Conservation (phyloP, 345 rosid species). For the Combretum micranthum region DNA sequence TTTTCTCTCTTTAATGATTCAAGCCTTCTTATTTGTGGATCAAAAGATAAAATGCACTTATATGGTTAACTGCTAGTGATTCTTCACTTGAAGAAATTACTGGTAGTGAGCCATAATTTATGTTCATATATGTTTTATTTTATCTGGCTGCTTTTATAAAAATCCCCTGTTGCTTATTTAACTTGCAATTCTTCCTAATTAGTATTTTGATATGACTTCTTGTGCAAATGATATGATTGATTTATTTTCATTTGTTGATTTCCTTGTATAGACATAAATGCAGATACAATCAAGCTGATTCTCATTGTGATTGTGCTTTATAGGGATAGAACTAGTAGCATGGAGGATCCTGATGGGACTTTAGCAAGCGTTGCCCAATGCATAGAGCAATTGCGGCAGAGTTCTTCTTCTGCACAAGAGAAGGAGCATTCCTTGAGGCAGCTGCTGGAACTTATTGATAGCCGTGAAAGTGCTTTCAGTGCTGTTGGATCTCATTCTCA, state of each 20-base stretch:
- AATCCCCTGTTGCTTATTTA: no score
- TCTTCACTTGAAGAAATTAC: no score
- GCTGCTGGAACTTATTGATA: conserved; percentile 84
- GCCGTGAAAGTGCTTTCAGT: conserved; percentile 92
- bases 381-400: conserved; percentile 93
- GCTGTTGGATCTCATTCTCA: conserved; percentile 99
- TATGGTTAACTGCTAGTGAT: no score
- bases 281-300: not conserved
- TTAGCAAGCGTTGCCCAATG: conserved; percentile 99
- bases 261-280: not conserved
- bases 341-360: conserved; percentile 99
- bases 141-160: no score
- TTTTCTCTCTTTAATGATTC: no score
- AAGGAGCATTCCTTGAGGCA: conserved; percentile 83
- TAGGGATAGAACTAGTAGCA: conserved; percentile 88
- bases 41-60: no score
- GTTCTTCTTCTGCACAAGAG: conserved; percentile 85
- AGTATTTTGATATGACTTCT: no score
- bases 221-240: no score
- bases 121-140: no score
- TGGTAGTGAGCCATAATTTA: no score
- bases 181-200: no score
- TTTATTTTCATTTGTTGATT: not conserved
- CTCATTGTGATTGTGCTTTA: conserved; percentile 10
- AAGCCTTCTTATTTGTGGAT: no score